A percentile compares a stretch with the other conserved stretches of the same genome.
These are phyloP conservation scores for Cryptosporidium ryanae DNA, from an alignment of 169 alveolate genomes.

Conservation along the genomic window DNA sequence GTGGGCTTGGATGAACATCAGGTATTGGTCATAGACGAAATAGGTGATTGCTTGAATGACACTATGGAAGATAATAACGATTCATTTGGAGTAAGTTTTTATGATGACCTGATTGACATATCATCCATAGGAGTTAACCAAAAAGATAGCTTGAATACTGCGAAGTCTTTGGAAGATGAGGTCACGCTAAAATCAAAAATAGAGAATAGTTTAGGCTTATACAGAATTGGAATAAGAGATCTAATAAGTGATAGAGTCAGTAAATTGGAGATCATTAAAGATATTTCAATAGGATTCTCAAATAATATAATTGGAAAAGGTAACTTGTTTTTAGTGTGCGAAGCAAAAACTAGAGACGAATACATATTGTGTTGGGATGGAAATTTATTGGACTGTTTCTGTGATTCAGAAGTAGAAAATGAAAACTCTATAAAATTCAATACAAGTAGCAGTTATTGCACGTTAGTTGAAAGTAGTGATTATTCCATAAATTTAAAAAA, in stretches of 20 bases:
- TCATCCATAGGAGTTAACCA: background rate
- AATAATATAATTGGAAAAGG: slow-evolving; percentile 50
- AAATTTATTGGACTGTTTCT: slow-evolving; percentile 17
- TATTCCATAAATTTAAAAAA: no score
- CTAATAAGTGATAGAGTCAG: background rate
- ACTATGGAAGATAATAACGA: slow-evolving; percentile 27
- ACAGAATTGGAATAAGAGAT: slow-evolving; percentile 10
- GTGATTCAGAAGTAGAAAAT: no score
- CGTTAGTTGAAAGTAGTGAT: no score
- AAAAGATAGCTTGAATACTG: background rate
- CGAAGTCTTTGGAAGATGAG: slow-evolving; percentile 19
- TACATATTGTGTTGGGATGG: slow-evolving; percentile 47
- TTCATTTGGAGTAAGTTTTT: slow-evolving; percentile 68
- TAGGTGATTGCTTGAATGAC: slow-evolving; percentile 31
- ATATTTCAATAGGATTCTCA: slow-evolving; percentile 32
- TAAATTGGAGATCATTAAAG: background rate
- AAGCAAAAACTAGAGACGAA: slow-evolving; percentile 16
- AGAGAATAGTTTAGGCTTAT: slow-evolving; percentile 18
- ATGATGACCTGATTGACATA: slow-evolving; percentile 53
- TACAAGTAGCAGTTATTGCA: no score
- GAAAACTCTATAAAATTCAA: no score
- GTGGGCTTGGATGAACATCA: no score
- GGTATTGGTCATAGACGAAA: background rate
- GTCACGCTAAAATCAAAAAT: slow-evolving; percentile 38
- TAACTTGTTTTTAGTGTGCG: background rate